Percentiles rank a stretch among this genome's conserved stretches.
These are phyloP conservation scores for Tetratostichococcus sp. DNA, from an alignment of 139 green algal genomes.

Conservation along the genomic window DNA sequence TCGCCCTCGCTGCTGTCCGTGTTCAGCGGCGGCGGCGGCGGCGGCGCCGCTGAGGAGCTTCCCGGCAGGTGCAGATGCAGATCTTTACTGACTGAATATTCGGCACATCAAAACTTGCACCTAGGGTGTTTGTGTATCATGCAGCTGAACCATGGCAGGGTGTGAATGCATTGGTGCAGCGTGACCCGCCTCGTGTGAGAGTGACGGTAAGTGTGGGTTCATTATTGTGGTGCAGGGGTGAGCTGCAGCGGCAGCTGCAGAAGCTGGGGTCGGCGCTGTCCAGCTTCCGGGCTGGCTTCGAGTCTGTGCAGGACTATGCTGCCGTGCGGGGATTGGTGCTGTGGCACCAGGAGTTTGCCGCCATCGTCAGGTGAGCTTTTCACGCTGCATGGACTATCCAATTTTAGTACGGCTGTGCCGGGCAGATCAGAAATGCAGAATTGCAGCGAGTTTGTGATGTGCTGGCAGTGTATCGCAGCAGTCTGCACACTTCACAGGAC, in stretches of 20 bases:
- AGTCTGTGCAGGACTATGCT: neutral
- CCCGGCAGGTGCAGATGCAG: slow-evolving; percentile 3
- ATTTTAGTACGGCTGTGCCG: no score
- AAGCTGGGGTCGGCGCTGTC: neutral
- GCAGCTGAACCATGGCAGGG: no score
- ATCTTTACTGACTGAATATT: no score
- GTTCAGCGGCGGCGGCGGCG: neutral
- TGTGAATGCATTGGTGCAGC: no score
- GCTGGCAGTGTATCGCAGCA: neutral
- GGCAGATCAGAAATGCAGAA: no score
- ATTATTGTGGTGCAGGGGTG: slow-evolving; percentile 6
- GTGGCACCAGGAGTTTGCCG: slow-evolving; percentile 5
- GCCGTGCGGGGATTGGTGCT: neutral
- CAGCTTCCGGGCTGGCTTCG: neutral
- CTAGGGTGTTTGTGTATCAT: no score
- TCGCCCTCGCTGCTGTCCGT: neutral
- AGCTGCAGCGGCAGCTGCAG: neutral
- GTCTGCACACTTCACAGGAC: neutral
- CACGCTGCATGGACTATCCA: neutral
- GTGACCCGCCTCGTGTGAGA: no score
- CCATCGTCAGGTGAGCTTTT: neutral
- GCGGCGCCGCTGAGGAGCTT: neutral
- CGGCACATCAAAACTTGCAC: no score
- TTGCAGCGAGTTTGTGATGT: no score
- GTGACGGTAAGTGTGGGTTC: no score